These are phyloP conservation scores for Botrytis galanthina DNA, from an alignment of 2,329 filamentous ascomycete species.

Conservation along the genomic window DNA sequence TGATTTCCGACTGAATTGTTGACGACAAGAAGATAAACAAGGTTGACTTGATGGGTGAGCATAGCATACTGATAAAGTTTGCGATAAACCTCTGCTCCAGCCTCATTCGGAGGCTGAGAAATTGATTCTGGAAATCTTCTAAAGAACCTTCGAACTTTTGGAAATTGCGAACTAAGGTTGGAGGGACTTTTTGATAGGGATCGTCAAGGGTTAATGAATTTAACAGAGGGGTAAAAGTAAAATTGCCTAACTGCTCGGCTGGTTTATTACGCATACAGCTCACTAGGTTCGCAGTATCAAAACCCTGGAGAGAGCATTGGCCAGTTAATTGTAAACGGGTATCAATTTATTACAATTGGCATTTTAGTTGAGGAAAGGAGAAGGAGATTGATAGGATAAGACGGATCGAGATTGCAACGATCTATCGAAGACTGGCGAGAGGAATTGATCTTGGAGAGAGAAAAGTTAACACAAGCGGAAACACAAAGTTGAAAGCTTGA, in stretches of 20 bases:
- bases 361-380: slow-evolving; percentile 11
- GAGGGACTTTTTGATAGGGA: neutral
- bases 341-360: neutral
- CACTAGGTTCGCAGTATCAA: slow-evolving; percentile 4
- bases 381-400: slow-evolving; percentile 10
- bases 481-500: neutral
- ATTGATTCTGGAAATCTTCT: slow-evolving; percentile 3
- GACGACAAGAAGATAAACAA: neutral
- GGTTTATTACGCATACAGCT: neutral
- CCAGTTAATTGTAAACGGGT: slow-evolving; percentile 9
- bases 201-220: neutral
- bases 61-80: slow-evolving; percentile 2
- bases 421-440: neutral
- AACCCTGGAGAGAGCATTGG: slow-evolving; percentile 11
- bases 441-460: neutral
- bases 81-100: slow-evolving; percentile 8
- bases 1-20: neutral
- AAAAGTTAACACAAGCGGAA: neutral
- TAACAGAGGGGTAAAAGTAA: slow-evolving; percentile 6
- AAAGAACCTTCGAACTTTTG: neutral
- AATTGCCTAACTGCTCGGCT: neutral
- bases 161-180: slow-evolving; percentile 3
- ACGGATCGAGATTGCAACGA: neutral
- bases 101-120: slow-evolving; percentile 16
- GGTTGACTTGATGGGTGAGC: slow-evolving; percentile 2